Percentiles rank a stretch among this genome's conserved stretches.
These are phyloP conservation scores for Russula ochroleuca DNA, from an alignment of 768 basidiomycete genomes.

Conservation along the genomic window DNA sequence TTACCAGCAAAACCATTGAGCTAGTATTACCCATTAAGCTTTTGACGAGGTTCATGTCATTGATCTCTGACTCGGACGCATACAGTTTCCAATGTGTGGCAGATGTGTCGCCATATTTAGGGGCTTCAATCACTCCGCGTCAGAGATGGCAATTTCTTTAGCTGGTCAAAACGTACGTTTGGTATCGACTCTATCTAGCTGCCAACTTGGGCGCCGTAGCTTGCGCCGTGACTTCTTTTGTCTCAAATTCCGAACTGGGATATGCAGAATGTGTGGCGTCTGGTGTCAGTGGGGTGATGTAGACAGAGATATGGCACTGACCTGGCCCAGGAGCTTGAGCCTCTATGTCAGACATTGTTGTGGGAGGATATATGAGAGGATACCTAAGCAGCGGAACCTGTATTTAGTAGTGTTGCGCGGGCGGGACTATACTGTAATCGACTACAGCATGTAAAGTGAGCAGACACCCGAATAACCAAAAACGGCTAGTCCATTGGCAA, in stretches of 20 bases:
- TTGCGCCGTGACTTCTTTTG: no score
- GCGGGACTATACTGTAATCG: neutral
- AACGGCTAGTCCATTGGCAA: no score
- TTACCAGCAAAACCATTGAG: conserved; percentile 26
- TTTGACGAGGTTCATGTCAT: conserved; percentile 18
- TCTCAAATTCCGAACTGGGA: neutral
- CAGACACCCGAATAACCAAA: no score
- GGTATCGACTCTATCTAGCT: neutral
- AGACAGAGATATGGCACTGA: neutral
- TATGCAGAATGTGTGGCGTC: neutral
- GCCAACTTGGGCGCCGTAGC: neutral
- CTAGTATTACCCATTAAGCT: conserved; percentile 22
- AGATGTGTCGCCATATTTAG: conserved; percentile 13
- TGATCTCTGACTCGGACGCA: conserved; percentile 12
- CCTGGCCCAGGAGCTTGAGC: neutral
- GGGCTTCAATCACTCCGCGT: neutral
- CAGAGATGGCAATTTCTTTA: neutral
- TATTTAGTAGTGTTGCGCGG: neutral
- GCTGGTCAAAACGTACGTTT: neutral
- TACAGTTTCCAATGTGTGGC: conserved; percentile 25
- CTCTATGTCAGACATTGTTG: neutral
- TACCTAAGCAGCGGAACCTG: neutral
- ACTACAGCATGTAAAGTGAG: neutral
- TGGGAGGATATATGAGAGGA: neutral
- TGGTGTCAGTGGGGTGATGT: no score